A percentile compares a stretch with the other conserved stretches of the same genome.
Evolutionary conservation across 257 asterid genomes (phyloP).

Genomic region (Cynanchum wilfordii): DNA sequence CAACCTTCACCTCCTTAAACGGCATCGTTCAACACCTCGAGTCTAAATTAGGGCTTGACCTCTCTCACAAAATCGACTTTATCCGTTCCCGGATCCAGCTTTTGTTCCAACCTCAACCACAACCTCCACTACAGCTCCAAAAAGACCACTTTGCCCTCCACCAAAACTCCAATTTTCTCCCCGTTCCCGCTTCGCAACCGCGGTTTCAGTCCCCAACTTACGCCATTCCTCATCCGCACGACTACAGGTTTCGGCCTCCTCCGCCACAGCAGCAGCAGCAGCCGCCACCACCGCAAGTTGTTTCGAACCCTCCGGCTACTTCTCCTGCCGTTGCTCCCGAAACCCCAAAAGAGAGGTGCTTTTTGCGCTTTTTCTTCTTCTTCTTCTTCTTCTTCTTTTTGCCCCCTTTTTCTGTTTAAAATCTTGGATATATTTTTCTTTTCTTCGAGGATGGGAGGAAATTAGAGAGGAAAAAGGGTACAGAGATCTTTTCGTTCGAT

Average conservation of each 20-base stretch:
- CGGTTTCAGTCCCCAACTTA: conserved; percentile 30
- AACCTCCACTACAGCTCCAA: conserved; percentile 18
- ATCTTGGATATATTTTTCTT: no score
- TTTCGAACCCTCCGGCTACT: conserved; percentile 16
- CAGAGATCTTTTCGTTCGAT: not conserved
- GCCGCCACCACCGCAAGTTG: conserved; percentile 25
- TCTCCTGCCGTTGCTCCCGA: conserved; percentile 28
- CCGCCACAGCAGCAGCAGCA: conserved; percentile 21
- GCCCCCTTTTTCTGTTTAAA: no score
- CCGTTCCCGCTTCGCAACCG: conserved; percentile 24
- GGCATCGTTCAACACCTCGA: conserved; percentile 68
- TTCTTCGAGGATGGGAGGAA: not conserved
- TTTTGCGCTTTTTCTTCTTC: not conserved
- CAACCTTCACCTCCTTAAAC: conserved; percentile 34
- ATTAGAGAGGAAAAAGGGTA: not conserved
- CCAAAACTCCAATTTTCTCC: conserved; percentile 31
- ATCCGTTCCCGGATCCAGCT: conserved; percentile 58
- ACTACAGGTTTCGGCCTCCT: conserved; percentile 33
- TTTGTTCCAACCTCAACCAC: conserved; percentile 31
- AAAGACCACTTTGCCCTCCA: conserved; percentile 39
- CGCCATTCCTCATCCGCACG: conserved; percentile 34
- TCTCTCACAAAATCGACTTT: conserved; percentile 54
- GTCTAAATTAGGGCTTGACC: conserved; percentile 49
- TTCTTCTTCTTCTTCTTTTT: no score
- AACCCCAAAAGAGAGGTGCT: conserved; percentile 48